Conservation (phyloP, 2,329 filamentous ascomycete genomes). For the Colletotrichum navitas region DNA sequence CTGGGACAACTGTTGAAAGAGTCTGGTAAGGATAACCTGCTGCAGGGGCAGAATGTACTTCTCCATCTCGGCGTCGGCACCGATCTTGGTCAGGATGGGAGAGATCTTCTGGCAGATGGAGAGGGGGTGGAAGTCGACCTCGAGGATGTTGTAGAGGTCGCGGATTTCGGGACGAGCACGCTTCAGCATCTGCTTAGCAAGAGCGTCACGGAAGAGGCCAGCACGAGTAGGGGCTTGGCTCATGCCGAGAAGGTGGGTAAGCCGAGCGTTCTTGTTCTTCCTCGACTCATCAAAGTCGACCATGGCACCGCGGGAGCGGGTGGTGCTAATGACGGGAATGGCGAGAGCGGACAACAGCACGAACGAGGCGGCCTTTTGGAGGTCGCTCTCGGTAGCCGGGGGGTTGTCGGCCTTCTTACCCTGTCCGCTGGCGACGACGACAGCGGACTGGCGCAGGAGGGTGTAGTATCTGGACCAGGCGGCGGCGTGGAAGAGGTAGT, state of each 20-base stretch:
- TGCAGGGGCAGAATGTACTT: constrained; percentile 96
- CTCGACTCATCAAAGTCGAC: constrained; percentile 96
- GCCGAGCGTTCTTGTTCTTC: constrained; percentile 98
- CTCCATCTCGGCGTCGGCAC: constrained; percentile 93
- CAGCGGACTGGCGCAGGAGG: constrained; percentile 90
- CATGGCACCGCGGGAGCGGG: constrained; percentile 92
- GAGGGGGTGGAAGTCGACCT: constrained; percentile 98
- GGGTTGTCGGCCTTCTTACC: constrained; percentile 96
- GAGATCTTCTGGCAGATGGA: constrained; percentile 99
- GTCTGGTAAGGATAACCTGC: constrained; percentile 96
- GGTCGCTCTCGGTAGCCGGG: constrained; percentile 86
- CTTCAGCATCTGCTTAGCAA: constrained; percentile 94
- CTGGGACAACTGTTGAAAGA: constrained; percentile 99
- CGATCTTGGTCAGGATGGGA: constrained; percentile 93
- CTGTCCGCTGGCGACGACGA: constrained; percentile 84
- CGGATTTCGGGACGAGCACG: constrained; percentile 94
- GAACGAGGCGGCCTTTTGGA: constrained; percentile 95
- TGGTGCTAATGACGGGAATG: constrained; percentile 99
- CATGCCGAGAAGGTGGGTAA: constrained; percentile 97
- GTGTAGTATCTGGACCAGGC: constrained; percentile 99
- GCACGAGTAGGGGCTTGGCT: constrained; percentile 87
- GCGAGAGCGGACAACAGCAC: constrained; percentile 94
- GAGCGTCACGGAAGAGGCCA: constrained; percentile 93
- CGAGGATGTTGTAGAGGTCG: constrained; percentile 97
- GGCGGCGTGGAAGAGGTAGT: constrained; percentile 98